Percentiles rank a stretch among this genome's conserved stretches.
phyloP scores from a whole-genome alignment of 148 eudicot genomes.

The Rhododendron griersonianum region DNA sequence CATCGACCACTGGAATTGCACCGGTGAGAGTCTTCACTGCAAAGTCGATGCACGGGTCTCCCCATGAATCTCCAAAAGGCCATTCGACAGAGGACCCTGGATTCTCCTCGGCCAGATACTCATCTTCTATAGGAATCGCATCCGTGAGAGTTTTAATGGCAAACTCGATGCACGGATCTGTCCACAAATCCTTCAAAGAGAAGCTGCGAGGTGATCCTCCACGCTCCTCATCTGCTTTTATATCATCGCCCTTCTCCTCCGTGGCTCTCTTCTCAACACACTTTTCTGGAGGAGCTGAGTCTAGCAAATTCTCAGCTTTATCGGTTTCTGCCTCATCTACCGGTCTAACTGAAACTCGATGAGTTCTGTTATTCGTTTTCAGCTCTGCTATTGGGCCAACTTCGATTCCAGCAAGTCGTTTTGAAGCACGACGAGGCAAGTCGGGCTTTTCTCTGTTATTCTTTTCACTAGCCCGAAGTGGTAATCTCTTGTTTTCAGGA shows the following conservation, averaged over 20 bases:
- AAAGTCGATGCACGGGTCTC: slow-evolving; percentile 47
- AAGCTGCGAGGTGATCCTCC: slow-evolving; percentile 25
- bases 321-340: slow-evolving; percentile 4
- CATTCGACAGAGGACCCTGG: slow-evolving; percentile 4
- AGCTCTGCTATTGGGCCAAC: slow-evolving; percentile 24
- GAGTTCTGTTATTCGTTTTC: slow-evolving; percentile 14
- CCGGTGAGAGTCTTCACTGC: slow-evolving; percentile 52
- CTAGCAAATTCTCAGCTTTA: not conserved
- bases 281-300: slow-evolving; percentile 14
- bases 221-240: slow-evolving; percentile 18
- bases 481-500: not conserved
- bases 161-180: slow-evolving; percentile 87
- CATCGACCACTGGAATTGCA: slow-evolving; percentile 24
- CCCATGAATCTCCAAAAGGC: slow-evolving; percentile 27
- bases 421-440: slow-evolving; percentile 35
- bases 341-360: slow-evolving; percentile 11
- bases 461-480: slow-evolving; percentile 1
- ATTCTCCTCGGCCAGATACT: not conserved
- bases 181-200: slow-evolving; percentile 41
- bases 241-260: slow-evolving; percentile 12
- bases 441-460: slow-evolving; percentile 9
- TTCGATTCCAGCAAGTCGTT: slow-evolving; percentile 35
- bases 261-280: not conserved
- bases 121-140: slow-evolving; percentile 30
- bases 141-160: slow-evolving; percentile 86